Percentiles rank a stretch among this genome's conserved stretches.
These are phyloP conservation scores for Madurella mycetomatis DNA, from an alignment of 2,329 filamentous ascomycete species.

Conservation along the genomic window DNA sequence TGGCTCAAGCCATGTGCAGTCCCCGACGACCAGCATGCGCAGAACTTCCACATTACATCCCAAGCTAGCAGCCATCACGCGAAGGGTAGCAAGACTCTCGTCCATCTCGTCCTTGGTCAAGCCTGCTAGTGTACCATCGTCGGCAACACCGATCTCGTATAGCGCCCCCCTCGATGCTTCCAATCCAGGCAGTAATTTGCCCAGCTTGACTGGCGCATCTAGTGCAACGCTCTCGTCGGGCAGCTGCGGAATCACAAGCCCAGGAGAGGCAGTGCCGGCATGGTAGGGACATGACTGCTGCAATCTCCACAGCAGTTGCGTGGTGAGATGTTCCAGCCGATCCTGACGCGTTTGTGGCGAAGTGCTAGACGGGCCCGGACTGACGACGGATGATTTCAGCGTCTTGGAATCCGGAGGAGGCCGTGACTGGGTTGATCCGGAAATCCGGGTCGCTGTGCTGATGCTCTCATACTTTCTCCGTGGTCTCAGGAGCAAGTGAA, in stretches of 20 bases:
- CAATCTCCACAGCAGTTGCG: slow-evolving; percentile 88
- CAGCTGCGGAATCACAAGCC: slow-evolving; percentile 69
- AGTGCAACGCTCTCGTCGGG: slow-evolving; percentile 57
- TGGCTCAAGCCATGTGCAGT: slow-evolving; percentile 65
- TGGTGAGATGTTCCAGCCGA: slow-evolving; percentile 85
- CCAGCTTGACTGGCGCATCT: slow-evolving; percentile 43
- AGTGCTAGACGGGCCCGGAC: slow-evolving; percentile 21
- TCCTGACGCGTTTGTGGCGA: slow-evolving; percentile 70
- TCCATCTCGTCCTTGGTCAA: slow-evolving; percentile 86
- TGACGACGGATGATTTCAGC: slow-evolving; percentile 23
- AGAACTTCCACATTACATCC: slow-evolving; percentile 81
- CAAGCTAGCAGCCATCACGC: slow-evolving; percentile 86
- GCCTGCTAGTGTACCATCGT: slow-evolving; percentile 87
- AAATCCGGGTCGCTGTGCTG: slow-evolving; percentile 51
- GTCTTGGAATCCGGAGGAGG: slow-evolving; percentile 27
- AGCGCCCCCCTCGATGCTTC: slow-evolving; percentile 90
- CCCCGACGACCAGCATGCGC: slow-evolving; percentile 77
- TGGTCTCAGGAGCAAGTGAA: slow-evolving; percentile 79
- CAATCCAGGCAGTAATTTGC: slow-evolving; percentile 67
- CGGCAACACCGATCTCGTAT: slow-evolving; percentile 94
- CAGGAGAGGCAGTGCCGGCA: slow-evolving; percentile 65
- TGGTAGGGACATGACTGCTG: slow-evolving; percentile 94
- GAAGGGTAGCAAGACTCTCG: slow-evolving; percentile 80
- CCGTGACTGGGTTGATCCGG: slow-evolving; percentile 31
- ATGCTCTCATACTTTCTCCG: slow-evolving; percentile 68